Evolutionary conservation across 1,139 yeast genomes (phyloP), one percentile per base, ranked within the genome.

Genomic region (Hyphopichia khmerensis): DNA sequence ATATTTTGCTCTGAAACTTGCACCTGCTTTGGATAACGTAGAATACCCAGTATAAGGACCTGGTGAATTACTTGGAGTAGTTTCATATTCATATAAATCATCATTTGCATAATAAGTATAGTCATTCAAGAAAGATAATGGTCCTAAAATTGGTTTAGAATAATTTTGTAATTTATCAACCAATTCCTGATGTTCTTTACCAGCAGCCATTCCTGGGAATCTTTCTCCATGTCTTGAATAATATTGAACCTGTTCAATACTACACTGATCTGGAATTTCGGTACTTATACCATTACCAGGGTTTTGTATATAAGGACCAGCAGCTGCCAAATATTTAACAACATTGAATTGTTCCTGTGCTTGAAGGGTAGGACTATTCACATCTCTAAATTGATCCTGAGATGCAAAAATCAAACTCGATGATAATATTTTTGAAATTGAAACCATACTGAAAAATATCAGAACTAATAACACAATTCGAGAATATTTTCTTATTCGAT

Each of bases 141-240:
- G 63, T 1, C 66, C 67, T 1, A 43, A 46, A 32, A 62, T 48
- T 2, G 51, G 44, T 18, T 50, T 45, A 11, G 48, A 48, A 40
- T 57, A 56, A 24, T 44, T 42, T 41, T 55, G 53, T 30, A 65
- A 52, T 38, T 55, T 50, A 15, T 53, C 47, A 35, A 60, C 53
- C 10, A 62, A 47, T 14, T 48, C 53, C 38, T 63, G 60, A 21
- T 55, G 61, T 10, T 35, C 38, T 17, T 40, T 45, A 5, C 69
- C 69, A 18, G 51, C 60, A 3, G 53, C 43, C n/a, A 50, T 43
- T 2, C 64, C 60, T 5, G 74, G 74, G 46, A 51, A 68, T 40
- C 73, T 52, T 44, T 67, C 73, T 0, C 73, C 74, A 40, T 68
- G 74, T 52, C 74, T 59, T 50, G 64, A 57, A 33, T 56, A 43